Percentiles rank a stretch among this genome's conserved stretches.
These are phyloP conservation scores for Saccharomycopsis microspora DNA, from an alignment of 805 yeast species.

Conservation along the genomic window DNA sequence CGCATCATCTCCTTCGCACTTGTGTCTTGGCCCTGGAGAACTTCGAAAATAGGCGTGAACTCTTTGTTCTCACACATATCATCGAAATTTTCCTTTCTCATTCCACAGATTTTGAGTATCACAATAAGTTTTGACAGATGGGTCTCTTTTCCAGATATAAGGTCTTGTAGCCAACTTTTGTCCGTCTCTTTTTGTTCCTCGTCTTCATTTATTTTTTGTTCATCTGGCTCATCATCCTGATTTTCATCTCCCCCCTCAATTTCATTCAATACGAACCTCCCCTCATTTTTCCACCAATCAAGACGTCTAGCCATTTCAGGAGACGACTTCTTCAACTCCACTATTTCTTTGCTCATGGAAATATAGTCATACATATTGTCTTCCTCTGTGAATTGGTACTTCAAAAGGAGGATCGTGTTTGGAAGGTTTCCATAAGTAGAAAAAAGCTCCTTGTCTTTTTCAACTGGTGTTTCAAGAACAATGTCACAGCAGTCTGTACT, in stretches of 20 bases:
- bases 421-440: constrained; percentile 50
- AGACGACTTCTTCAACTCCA: background rate
- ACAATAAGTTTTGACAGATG: background rate
- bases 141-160: background rate
- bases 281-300: constrained; percentile 12
- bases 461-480: constrained; percentile 32
- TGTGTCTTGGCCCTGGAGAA: too few species aligned
- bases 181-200: background rate
- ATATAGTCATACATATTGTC: constrained; percentile 6
- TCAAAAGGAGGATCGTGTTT: constrained; percentile 7
- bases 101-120: too few species aligned
- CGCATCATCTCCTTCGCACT: too few species aligned
- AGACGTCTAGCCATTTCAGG: background rate
- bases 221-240: constrained; percentile 3
- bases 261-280: constrained; percentile 4
- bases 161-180: background rate
- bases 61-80: too few species aligned
- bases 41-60: too few species aligned
- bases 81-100: too few species aligned
- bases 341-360: constrained; percentile 2
- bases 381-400: constrained; percentile 8
- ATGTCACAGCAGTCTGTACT: constrained; percentile 65
- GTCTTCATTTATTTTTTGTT: constrained; percentile 3
- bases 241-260: constrained; percentile 3
- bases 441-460: constrained; percentile 49